These are phyloP conservation scores for Ceratobasidium sp. DNA, from an alignment of 1,284 basidiomycete species.

Conservation along the genomic window DNA sequence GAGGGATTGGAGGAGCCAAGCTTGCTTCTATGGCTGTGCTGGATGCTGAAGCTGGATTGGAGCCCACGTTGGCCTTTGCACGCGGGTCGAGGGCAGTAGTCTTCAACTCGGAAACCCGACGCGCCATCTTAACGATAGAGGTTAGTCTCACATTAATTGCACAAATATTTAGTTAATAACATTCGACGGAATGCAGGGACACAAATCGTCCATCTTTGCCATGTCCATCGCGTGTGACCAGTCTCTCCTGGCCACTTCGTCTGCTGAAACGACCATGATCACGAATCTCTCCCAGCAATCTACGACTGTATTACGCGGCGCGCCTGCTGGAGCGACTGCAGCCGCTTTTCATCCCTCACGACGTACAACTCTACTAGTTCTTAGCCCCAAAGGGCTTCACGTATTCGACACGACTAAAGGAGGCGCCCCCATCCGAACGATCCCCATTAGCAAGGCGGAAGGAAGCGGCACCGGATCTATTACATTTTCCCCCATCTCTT, in stretches of 20 bases:
- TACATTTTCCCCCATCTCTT: constrained; percentile 73
- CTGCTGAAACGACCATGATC: constrained; percentile 21
- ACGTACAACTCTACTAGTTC: constrained; percentile 63
- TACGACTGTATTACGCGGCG: constrained; percentile 16
- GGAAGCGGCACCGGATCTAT: constrained; percentile 61
- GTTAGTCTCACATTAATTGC: not conserved
- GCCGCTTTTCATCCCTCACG: constrained; percentile 67
- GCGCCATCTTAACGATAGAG: constrained; percentile 20
- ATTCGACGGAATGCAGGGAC: constrained; percentile 25
- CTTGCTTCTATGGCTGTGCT: constrained; percentile 29
- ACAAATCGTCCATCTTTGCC: constrained; percentile 31
- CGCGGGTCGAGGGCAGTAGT: constrained; percentile 16
- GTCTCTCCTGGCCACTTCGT: constrained; percentile 20
- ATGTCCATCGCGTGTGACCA: constrained; percentile 28
- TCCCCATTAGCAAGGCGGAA: constrained; percentile 54
- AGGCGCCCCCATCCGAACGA: constrained; percentile 59
- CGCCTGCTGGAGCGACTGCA: constrained; percentile 44
- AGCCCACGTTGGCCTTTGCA: constrained; percentile 10
- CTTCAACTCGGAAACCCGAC: constrained; percentile 29
- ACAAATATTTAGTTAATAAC: not conserved
- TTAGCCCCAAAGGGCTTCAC: constrained; percentile 59
- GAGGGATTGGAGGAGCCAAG: constrained; percentile 34
- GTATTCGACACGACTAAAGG: constrained; percentile 68
- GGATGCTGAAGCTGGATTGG: constrained; percentile 21
- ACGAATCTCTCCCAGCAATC: constrained; percentile 27